These are phyloP conservation scores for Pichia exigua DNA, from an alignment of 805 yeast genomes.

Conservation along the genomic window DNA sequence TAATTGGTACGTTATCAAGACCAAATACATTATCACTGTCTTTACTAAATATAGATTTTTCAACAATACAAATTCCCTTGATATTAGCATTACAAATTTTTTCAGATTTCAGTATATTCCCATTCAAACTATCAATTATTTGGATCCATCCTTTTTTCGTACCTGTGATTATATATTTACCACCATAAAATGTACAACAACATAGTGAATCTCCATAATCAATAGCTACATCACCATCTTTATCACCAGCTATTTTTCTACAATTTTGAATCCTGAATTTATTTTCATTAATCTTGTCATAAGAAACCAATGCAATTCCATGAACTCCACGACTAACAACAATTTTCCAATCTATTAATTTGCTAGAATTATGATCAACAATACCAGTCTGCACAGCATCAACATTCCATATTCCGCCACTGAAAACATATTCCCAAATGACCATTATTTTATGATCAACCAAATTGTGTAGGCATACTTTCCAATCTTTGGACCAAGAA, in stretches of 20 bases:
- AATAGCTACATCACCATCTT: background rate
- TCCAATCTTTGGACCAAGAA: constrained; percentile 77
- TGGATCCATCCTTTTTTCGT: constrained; percentile 75
- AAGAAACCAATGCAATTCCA: constrained; percentile 2
- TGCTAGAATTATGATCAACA: background rate
- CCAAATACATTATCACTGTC: constrained; percentile 1
- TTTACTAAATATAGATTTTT: constrained; percentile 23
- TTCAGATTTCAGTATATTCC: constrained; percentile 31
- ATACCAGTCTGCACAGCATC: background rate
- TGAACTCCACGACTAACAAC: constrained; percentile 4
- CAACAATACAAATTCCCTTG: constrained; percentile 55
- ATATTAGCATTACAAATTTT: constrained; percentile 65
- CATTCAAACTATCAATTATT: constrained; percentile 30
- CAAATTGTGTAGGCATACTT: constrained; percentile 74
- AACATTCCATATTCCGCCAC: constrained; percentile 12
- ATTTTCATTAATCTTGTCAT: background rate
- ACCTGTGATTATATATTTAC: constrained; percentile 57
- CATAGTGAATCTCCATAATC: constrained; percentile 6
- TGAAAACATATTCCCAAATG: constrained; percentile 6
- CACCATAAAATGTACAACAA: constrained; percentile 28
- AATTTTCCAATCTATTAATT: constrained; percentile 3
- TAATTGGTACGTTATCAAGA: constrained; percentile 26
- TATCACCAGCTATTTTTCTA: constrained; percentile 15
- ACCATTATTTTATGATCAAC: constrained; percentile 29
- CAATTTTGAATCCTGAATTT: constrained; percentile 11